Base-by-base conservation (phyloP, 495 filamentous ascomycete genomes). In the Hypomontagnella submonticulosa region DNA sequence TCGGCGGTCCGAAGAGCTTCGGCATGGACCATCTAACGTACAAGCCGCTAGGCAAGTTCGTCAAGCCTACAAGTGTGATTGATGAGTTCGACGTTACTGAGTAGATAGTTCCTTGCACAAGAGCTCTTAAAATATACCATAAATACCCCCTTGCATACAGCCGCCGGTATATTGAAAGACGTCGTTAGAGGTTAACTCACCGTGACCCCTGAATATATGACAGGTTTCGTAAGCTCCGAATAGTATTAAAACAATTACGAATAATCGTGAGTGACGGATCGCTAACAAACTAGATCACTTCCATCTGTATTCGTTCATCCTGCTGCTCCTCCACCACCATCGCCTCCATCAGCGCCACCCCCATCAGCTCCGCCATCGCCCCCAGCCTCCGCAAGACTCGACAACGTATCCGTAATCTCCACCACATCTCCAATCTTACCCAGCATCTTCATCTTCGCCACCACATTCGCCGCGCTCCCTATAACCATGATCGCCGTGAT, bases 1-100 rank as follows among this genome's bases (percentile, higher is more conserved):
- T 84, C 38, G 83, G 83, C 30, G 84, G 84, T 0, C 83, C 83
- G 0, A 78, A 80, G 44, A 77, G 74, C 18, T 86, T 85, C 69
- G 80, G 80, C 9, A 77, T 84, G 57, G 72, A 80, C n/a, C 74
- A 84, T 58, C 44, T 84, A 23, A 76, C 73, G 36, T 84, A 83
- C 40, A 74, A 74, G 60, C 77, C 83, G 0, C 47, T 85, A 5
- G 82, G 82, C 6, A 76, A 68, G 51, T 85, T 81, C 68, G 70
- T 77, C 3, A 78, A 80, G 66, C 83, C 82, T 1, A 63, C 57
- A 6, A 85, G 84, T 59, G 81, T 85, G 0, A 83, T 86, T 53
- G 82, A 84, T 32, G 81, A 86, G 61, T 85, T 75, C 49, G 63
- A 77, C 61, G 40, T 69, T 70, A 30, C 41, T 11, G 57, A 34